phyloP scores from a whole-genome alignment of 306 rosid species.

The Lathyrus tuberosus region DNA sequence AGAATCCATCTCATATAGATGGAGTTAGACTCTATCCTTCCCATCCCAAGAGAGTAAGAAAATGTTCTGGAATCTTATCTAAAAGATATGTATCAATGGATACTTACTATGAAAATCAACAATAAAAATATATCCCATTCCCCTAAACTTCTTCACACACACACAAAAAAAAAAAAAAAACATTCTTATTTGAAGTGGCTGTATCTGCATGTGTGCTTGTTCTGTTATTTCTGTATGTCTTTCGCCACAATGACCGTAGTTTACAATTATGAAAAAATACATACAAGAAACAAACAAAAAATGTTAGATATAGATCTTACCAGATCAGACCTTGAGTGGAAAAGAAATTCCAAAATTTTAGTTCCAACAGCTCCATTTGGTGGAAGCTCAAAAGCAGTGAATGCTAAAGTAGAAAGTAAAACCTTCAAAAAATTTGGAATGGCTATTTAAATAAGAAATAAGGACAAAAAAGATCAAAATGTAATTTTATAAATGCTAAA shows the following conservation, averaged over 20 bases:
- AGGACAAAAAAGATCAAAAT: slow-evolving; percentile 8
- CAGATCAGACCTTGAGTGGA: slow-evolving; percentile 96
- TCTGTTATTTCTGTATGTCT: slow-evolving; percentile 10
- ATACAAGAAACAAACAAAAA: slow-evolving; percentile 14
- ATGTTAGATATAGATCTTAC: slow-evolving; percentile 50
- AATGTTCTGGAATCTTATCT: too few species aligned
- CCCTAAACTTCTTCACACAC: slow-evolving; percentile 13
- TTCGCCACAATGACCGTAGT: slow-evolving; percentile 8
- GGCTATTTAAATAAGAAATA: slow-evolving; percentile 23
- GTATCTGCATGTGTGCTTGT: slow-evolving; percentile 4
- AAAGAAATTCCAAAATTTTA: slow-evolving; percentile 78
- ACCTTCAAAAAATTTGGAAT: slow-evolving; percentile 65
- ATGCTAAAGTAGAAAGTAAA: slow-evolving; percentile 84
- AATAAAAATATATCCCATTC: background rate
- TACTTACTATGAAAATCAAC: background rate
- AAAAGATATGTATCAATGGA: too few species aligned
- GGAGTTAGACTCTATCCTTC: too few species aligned
- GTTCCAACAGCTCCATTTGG: slow-evolving; percentile 98
- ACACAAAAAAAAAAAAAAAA: slow-evolving; percentile 8
- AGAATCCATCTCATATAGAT: too few species aligned
- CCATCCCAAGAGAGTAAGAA: too few species aligned
- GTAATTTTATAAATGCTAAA: slow-evolving; percentile 16
- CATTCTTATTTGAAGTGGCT: slow-evolving; percentile 1
- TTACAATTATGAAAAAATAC: slow-evolving; percentile 14
- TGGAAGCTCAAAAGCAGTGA: slow-evolving; percentile 98